Base-by-base conservation (phyloP, 768 basidiomycete species). In the Rhodotorula diobovata region DNA sequence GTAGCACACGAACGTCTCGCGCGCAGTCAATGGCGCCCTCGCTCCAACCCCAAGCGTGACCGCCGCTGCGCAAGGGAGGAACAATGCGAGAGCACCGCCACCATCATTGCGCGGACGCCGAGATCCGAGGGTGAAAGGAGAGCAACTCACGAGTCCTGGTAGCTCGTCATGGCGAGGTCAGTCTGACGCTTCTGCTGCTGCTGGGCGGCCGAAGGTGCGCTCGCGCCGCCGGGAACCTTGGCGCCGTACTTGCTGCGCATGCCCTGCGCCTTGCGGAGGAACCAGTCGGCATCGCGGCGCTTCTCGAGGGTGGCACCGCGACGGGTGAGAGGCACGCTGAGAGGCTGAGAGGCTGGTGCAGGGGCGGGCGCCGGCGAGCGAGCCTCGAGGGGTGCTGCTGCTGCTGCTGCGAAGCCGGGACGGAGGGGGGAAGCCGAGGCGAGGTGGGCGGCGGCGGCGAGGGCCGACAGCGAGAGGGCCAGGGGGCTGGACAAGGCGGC, bases 131-230 rank as follows among this genome's bases (percentile, higher is more conserved):
- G n/a, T 18, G 53, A 54, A 4, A 11, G 32, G 54, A 32, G 34
- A 35, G 20, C 6, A n/a, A 50, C 70, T 46, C 43, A 71, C 70
- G 70, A 71, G 43, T 71, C 66, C 37, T 67, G 61, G 70, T 71
- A 71, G 21, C 46, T 53, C 15, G 66, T 71, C 65, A 71, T 63
- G 20, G 37, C 23, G n/a, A 71, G 30, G 3, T 41, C 46, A 28
- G 43, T 35, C 14, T 57, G 53, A 2, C 70, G 65, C 61, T 66
- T 66, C 51, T 67, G 51, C 56, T 30, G 32, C 25, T 9, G 37
- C 1, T 34, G 7, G 3, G 61, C 8, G 23, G 56, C 14, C 25
- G 59, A 21, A 23, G 39, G 30, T 45, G 2, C 10, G 28, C 12
- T 30, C 2, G 50, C 21, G 41, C 25, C 23, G 23, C 23, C 23